phyloP scores from a whole-genome alignment of 495 filamentous ascomycete species.

The Hypoxylon subgilvum region DNA sequence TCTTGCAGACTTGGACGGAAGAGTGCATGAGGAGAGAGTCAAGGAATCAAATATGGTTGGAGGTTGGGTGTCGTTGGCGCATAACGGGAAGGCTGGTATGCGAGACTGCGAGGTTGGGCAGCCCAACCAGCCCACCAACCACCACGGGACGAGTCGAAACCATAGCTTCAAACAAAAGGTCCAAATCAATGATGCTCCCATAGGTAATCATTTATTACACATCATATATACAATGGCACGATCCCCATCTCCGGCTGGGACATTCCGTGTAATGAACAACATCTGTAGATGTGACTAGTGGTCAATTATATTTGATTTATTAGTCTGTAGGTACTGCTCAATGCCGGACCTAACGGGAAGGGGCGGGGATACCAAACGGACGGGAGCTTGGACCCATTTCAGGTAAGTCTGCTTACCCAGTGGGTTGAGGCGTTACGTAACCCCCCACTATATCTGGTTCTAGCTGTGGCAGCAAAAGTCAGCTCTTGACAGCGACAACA shows the following conservation, averaged over 20 bases:
- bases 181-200: constrained; percentile 3
- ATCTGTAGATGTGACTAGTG: neutral
- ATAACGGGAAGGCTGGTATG: constrained; percentile 33
- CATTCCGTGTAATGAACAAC: neutral
- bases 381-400: constrained; percentile 11
- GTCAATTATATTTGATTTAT: neutral
- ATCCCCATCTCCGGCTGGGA: neutral
- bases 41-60: constrained; percentile 33
- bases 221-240: neutral
- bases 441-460: no score
- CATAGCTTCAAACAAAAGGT: neutral
- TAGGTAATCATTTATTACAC: no score
- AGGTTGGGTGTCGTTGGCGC: constrained; percentile 15
- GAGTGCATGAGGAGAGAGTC: constrained; percentile 22
- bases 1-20: constrained; percentile 20
- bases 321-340: no score
- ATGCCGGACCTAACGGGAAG: neutral
- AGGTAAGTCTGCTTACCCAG: neutral
- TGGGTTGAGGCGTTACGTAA: no score
- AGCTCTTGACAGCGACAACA: no score
- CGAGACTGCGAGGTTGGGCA: constrained; percentile 30
- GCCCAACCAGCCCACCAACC: constrained; percentile 31
- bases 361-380: neutral
- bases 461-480: no score
- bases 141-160: constrained; percentile 16